Evolutionary conservation across 495 filamentous ascomycete genomes (phyloP), one percentile per base, ranked within the genome.

Genomic region (Penicillium fimorum): DNA sequence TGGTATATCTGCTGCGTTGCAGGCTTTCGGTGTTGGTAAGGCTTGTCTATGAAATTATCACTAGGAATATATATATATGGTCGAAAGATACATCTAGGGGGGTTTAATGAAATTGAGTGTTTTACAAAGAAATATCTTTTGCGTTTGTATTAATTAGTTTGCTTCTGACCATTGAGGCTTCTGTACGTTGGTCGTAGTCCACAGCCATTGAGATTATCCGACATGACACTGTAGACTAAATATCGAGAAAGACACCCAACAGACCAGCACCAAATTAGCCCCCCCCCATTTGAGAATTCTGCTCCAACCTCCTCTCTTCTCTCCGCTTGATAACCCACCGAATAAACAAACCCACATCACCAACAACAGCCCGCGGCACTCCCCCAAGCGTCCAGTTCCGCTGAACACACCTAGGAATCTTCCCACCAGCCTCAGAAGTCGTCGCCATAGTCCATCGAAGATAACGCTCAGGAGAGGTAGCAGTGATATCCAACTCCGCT

Each of bases 361-460:
- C 86, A 29, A 84, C 82, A 52, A 92, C 81, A 38, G 82, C 80
- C 11, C 76, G 78, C 2, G 86, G 83, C 27, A 90, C 79, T 13
- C 82, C 85, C 47, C 82, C 66, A 58, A 86, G 81, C 13, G 58
- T 69, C 71, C 71, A 77, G 54, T 61, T 77, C 55, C 73, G 61
- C 76, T 90, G 87, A 60, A 89, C 69, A 80, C 80, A 87, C 64
- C 78, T 70, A 7, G 88, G 88, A 50, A 92, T 76, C 25, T 76
- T 74, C 9, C 88, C 87, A 17, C 76, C 76, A 0, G 87, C 85
- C 65, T 91, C 81, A 43, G 85, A 86, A n/a, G 83, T 81, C 43
- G 87, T 89, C 4, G 82, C 82, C 81, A 89, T 87, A 6, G 83
- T 76, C 86, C 86, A 91, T 57, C 82, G 76, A 30, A 87, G 74